Conservation (phyloP, 306 rosid genomes). For the Fragaria ananassa region DNA sequence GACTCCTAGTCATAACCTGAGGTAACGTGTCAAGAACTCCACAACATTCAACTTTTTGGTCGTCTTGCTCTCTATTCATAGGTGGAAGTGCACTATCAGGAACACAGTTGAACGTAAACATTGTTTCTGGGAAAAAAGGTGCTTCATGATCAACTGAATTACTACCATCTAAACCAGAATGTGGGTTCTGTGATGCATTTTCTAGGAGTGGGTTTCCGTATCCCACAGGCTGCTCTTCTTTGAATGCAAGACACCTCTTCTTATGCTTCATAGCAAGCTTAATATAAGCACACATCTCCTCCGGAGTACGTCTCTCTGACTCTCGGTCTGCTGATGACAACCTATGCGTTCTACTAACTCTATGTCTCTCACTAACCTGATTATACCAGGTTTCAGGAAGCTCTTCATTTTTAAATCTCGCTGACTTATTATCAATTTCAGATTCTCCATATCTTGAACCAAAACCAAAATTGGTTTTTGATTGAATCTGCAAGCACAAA, state of each 20-base stretch:
- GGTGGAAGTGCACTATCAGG: conserved; percentile 83
- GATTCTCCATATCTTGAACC: conserved; percentile 67
- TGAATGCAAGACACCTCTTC: conserved; percentile 59
- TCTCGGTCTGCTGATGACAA: conserved; percentile 52
- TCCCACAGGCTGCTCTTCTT: conserved; percentile 52
- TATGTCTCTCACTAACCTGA: conserved; percentile 65
- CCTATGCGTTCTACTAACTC: conserved; percentile 47
- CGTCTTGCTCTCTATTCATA: conserved; percentile 38
- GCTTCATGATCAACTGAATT: conserved; percentile 40
- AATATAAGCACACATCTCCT: conserved; percentile 69
- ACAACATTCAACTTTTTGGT: conserved; percentile 42
- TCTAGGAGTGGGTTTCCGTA: conserved; percentile 40
- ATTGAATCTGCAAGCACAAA: conserved; percentile 54
- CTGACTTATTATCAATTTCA: conserved; percentile 45
- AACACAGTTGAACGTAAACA: conserved; percentile 64
- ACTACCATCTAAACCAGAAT: conserved; percentile 40
- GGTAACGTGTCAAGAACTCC: conserved; percentile 80
- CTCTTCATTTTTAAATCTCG: conserved; percentile 52
- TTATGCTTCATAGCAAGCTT: conserved; percentile 42
- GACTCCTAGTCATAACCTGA: conserved; percentile 47
- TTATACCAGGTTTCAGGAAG: conserved; percentile 82
- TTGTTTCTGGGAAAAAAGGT: conserved; percentile 64
- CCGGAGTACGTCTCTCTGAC: conserved; percentile 60
- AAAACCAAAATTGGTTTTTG: conserved; percentile 40
- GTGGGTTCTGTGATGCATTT: conserved; percentile 43